Percentiles rank a stretch among this genome's conserved stretches.
Evolutionary conservation across 2,329 filamentous ascomycete species (phyloP).

Genomic region (Botrytis galanthina): DNA sequence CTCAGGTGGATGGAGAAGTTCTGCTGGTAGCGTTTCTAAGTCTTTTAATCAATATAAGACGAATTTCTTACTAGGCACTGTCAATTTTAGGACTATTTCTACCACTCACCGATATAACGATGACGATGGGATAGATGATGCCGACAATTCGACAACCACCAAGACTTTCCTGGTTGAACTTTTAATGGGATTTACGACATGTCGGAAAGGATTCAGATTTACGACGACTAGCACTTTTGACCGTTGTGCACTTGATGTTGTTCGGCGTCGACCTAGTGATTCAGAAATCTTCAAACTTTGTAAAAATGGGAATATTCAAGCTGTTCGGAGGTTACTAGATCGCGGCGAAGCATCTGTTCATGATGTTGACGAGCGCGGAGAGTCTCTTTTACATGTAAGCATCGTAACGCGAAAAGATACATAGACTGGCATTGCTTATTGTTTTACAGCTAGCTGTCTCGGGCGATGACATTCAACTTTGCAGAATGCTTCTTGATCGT

Average conservation of each 20-base stretch:
- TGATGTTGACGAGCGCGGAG: neutral
- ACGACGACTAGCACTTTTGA: neutral
- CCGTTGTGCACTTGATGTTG: neutral
- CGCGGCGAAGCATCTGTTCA: slow-evolving; percentile 20
- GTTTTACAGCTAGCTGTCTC: neutral
- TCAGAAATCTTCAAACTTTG: slow-evolving; percentile 6
- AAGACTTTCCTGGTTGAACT: neutral
- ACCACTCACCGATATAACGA: neutral
- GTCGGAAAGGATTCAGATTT: neutral
- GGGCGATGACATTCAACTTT: accelerated
- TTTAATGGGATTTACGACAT: neutral
- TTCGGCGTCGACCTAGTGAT: neutral
- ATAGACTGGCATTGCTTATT: neutral
- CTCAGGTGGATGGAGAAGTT: neutral
- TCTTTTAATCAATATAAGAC: neutral
- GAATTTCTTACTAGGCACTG: neutral
- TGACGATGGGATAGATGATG: neutral
- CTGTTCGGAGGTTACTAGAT: slow-evolving; percentile 16
- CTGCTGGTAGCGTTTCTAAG: neutral
- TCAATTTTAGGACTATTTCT: neutral
- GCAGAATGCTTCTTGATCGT: neutral
- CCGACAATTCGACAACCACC: neutral
- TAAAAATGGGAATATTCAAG: neutral
- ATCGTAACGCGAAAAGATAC: accelerated
- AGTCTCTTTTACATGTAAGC: slow-evolving; percentile 21